Evolutionary conservation across 331 rosid genomes (phyloP).

Genomic region (Quercus phellos): DNA sequence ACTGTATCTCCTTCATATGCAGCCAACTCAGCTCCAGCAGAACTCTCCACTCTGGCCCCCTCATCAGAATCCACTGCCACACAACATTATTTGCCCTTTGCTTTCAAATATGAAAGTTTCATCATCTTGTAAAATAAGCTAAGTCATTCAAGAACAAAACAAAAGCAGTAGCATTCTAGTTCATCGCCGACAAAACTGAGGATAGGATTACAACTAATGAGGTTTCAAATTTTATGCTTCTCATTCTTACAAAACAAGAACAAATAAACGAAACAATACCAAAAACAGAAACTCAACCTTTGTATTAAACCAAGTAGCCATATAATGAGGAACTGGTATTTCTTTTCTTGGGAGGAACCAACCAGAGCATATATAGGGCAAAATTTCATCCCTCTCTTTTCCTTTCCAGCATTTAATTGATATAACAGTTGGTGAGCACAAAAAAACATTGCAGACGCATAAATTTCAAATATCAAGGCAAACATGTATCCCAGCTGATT

Average conservation of each 20-base stretch:
- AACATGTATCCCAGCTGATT: too few species aligned
- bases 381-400: background rate
- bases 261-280: background rate
- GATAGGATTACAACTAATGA: background rate
- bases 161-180: background rate
- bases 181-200: background rate
- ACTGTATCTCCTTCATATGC: slow-evolving; percentile 40
- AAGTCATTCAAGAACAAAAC: background rate
- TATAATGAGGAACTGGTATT: background rate
- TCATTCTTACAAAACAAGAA: background rate
- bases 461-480: background rate
- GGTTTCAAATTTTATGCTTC: background rate
- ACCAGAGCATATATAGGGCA: background rate
- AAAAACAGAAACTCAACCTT: background rate
- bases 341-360: background rate
- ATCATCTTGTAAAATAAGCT: background rate
- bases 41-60: slow-evolving; percentile 42
- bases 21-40: slow-evolving; percentile 35
- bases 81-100: slow-evolving; percentile 19
- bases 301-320: background rate
- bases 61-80: slow-evolving; percentile 66
- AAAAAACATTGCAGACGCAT: background rate
- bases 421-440: background rate
- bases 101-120: slow-evolving; percentile 12
- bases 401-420: background rate